Conservation (phyloP, 495 filamentous ascomycete genomes). For the Penicillium herquei region DNA sequence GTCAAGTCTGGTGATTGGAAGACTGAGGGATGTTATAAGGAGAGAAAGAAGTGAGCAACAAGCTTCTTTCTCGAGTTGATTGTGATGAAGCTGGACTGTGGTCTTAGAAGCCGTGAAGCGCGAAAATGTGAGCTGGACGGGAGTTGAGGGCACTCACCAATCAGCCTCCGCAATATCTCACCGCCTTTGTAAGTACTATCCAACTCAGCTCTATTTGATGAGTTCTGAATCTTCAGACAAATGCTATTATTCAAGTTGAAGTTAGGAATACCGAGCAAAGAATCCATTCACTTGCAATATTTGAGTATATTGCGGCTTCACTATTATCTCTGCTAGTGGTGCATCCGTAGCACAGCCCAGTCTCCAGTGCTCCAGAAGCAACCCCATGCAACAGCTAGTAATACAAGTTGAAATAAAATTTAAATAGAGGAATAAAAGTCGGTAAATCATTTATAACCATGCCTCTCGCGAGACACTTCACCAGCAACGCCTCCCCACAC, state of each 20-base stretch:
- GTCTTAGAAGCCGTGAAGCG: slow-evolving; percentile 19
- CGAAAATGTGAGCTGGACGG: slow-evolving; percentile 41
- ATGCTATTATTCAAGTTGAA: too few relatives aligned
- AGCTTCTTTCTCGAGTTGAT: slow-evolving; percentile 11
- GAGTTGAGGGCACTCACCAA: slow-evolving; percentile 24
- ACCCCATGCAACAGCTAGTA: slow-evolving; percentile 9
- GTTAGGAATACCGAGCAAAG: too few relatives aligned
- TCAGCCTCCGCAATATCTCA: slow-evolving; percentile 16
- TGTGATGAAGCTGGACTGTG: slow-evolving; percentile 16
- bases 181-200: slow-evolving; percentile 19
- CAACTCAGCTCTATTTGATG: too few relatives aligned
- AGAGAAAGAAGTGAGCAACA: slow-evolving; percentile 8
- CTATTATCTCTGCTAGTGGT: too few relatives aligned
- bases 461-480: background rate
- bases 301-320: too few relatives aligned
- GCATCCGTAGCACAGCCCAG: too few relatives aligned
- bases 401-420: slow-evolving; percentile 8
- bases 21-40: background rate
- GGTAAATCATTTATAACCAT: slow-evolving; percentile 13
- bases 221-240: too few relatives aligned
- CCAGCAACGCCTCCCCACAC: background rate
- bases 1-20: background rate
- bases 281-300: too few relatives aligned
- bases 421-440: slow-evolving; percentile 3
- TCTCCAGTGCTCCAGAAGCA: background rate